Evolutionary conservation across 2,329 filamentous ascomycete genomes (phyloP).

Genomic region (Ophiostoma pallidulum): DNA sequence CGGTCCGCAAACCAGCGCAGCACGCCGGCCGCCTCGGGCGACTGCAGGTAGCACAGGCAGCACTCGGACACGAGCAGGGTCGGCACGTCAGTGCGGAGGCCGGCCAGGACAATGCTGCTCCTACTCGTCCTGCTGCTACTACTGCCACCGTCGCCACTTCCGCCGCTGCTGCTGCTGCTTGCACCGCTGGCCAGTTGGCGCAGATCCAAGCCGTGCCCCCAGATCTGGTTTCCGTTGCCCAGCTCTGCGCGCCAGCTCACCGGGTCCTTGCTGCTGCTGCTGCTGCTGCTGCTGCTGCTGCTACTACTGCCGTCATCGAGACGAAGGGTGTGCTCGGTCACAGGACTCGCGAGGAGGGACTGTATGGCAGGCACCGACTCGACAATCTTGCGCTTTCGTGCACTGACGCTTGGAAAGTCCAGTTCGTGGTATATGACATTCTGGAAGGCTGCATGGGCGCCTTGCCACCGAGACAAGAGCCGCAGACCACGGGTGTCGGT

Average conservation of each 20-base stretch:
- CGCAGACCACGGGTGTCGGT: conserved; percentile 86
- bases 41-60: conserved; percentile 81
- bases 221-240: conserved; percentile 33
- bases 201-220: conserved; percentile 61
- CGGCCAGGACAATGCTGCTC: conserved; percentile 23
- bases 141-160: too few species aligned
- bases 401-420: conserved; percentile 71
- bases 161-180: too few species aligned
- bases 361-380: conserved; percentile 36
- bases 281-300: not conserved
- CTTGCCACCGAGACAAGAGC: conserved; percentile 39
- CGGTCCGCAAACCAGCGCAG: conserved; percentile 53
- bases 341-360: conserved; percentile 28
- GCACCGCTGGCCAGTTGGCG: conserved; percentile 41
- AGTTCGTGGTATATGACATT: conserved; percentile 77
- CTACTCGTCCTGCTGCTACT: too few species aligned
- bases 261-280: conserved; percentile 11
- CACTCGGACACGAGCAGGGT: conserved; percentile 90
- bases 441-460: conserved; percentile 16
- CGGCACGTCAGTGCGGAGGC: conserved; percentile 50
- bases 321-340: conserved; percentile 18
- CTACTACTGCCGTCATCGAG: not conserved
- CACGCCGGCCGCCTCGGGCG: conserved; percentile 52
- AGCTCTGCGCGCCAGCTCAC: conserved; percentile 36
- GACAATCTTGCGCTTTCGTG: conserved; percentile 50